Base-by-base conservation (phyloP, 805 yeast genomes). In the Wickerhamomyces rabaulensis region DNA sequence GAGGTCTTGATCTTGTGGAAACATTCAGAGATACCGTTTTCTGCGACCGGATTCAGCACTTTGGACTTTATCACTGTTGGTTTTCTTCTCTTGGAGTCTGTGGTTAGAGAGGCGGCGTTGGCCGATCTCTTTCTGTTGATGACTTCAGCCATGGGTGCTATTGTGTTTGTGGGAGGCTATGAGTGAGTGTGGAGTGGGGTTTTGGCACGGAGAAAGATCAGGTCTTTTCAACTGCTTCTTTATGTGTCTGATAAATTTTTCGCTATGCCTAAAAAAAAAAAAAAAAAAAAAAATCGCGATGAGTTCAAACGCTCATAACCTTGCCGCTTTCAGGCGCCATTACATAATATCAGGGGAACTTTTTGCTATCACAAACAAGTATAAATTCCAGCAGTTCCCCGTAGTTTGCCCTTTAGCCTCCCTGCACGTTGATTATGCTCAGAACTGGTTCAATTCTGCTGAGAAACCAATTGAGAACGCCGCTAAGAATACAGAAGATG, bases 21-120 rank as follows among this genome's bases (percentile, higher is more conserved):
- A 61, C 95, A 85, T 58, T 82, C 78, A 2, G 92, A 76, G 15
- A 78, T 48, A 0, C 84, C 84, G 21, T 72, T 68, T 6, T 50
- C 57, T 48, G 65, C 64, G 20, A 69, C 43, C 8, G 68, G 65
- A 51, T 75, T 75, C 42, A 69, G 55, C 42, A 67, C 52, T 62
- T 60, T 40, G 59, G 49, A 50, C 27, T 43, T 44, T 16, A 46
- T 29, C 16, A 42, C 40, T 46, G 52, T 53, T 41, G 54, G 52
- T 40, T 52, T 54, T 39, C 53, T 49, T 44, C 56, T 57, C 48
- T 58, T 55, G 40, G 29, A 20, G 6, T 23, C 20, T 22, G 44
- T 25, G 16, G 13, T 4, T 5, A 33, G 10, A 5, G 36, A 16
- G 12, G 36, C 36, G 7, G 31, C n/a, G n/a, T 27, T 12, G n/a